phyloP scores from a whole-genome alignment of 768 basidiomycete genomes.

The Boletus vermiculosoides region DNA sequence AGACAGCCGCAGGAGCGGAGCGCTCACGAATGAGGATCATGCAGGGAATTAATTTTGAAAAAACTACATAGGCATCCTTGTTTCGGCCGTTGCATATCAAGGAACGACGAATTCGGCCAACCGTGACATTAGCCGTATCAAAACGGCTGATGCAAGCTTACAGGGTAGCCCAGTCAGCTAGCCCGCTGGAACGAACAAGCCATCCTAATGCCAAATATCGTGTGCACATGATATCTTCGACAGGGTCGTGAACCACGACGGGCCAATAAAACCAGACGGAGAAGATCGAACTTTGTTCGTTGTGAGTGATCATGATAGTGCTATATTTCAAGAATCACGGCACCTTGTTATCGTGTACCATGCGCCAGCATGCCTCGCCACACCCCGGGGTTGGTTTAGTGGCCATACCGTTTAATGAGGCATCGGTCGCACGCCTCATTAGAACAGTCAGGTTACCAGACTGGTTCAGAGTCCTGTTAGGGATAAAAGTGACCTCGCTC shows the following conservation, averaged over 20 bases:
- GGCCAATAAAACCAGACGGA: not conserved
- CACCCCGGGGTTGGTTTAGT: not conserved
- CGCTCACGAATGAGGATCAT: not conserved
- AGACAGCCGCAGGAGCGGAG: not conserved
- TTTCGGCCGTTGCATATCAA: not conserved
- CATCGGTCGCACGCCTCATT: too few relatives aligned
- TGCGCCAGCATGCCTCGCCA: not conserved
- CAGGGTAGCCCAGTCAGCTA: not conserved
- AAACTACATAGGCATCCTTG: not conserved
- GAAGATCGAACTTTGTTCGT: not conserved
- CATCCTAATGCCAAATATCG: not conserved
- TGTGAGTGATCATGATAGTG: not conserved
- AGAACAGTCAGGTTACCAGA: too few relatives aligned
- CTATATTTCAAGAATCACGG: not conserved
- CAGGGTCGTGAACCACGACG: not conserved
- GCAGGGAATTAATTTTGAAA: not conserved
- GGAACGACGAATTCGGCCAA: not conserved
- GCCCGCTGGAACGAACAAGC: not conserved
- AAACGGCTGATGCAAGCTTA: too few relatives aligned
- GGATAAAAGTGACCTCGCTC: not conserved
- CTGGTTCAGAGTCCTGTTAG: not conserved
- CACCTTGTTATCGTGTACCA: not conserved
- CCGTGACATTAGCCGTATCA: too few relatives aligned
- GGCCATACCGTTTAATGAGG: too few relatives aligned
- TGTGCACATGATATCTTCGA: not conserved